Evolutionary conservation across 73 alveolate genomes (phyloP).

Genomic region (Tetrahymena malaccensis): DNA sequence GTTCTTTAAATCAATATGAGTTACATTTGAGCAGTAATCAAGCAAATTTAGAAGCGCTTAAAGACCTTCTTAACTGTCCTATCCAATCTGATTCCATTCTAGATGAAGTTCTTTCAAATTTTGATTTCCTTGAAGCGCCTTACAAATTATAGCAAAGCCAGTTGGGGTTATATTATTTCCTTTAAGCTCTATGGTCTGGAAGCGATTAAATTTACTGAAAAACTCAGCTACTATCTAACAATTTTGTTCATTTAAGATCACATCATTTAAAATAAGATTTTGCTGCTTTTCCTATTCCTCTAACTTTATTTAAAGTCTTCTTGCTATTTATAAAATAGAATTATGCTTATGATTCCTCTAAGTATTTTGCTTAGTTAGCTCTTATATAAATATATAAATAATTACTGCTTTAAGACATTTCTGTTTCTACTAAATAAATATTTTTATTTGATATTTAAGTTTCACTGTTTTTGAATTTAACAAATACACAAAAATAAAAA

Average conservation of each 20-base stretch:
- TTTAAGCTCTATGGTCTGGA: constrained; percentile 5
- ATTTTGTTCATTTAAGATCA: neutral
- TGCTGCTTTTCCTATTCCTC: neutral
- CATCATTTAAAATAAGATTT: neutral
- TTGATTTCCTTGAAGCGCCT: neutral
- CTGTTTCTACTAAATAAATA: neutral
- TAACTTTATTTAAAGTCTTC: neutral
- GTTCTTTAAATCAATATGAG: constrained; percentile 16
- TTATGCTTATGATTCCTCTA: neutral
- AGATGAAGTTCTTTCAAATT: constrained; percentile 8
- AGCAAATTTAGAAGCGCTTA: constrained; percentile 19
- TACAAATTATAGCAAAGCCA: constrained; percentile 31
- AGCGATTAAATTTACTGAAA: neutral
- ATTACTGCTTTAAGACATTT: neutral
- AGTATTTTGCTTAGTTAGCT: neutral
- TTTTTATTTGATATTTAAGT: neutral
- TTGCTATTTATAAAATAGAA: neutral
- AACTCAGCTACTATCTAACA: neutral
- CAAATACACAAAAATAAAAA: neutral
- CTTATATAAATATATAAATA: neutral
- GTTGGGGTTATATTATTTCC: constrained; percentile 33
- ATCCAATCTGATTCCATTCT: constrained; percentile 41
- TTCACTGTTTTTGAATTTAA: neutral
- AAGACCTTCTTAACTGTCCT: constrained; percentile 13
- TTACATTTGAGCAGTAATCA: neutral